phyloP scores from a whole-genome alignment of 352 stramenopile genomes.

The Globisporangium camurandrum region DNA sequence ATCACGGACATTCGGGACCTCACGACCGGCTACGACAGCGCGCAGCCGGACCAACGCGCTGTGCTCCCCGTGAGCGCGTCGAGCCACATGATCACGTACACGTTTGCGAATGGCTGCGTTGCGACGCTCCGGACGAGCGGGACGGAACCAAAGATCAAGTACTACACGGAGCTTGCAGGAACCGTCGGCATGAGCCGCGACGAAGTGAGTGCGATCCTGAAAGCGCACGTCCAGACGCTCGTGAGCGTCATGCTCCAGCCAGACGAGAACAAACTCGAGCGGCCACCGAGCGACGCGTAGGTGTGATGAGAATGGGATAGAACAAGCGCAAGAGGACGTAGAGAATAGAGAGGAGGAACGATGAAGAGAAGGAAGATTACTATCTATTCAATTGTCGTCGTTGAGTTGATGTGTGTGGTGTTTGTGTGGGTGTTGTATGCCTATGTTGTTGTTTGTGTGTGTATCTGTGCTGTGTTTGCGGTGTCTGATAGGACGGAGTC shows the following conservation, averaged over 20 bases:
- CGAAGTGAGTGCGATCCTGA: constrained; percentile 45
- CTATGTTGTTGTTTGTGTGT: background rate
- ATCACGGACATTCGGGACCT: constrained; percentile 84
- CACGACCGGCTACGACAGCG: constrained; percentile 83
- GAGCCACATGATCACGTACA: constrained; percentile 96
- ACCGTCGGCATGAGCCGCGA: constrained; percentile 52
- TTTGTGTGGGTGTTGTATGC: background rate
- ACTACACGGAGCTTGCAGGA: constrained; percentile 94
- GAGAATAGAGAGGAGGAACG: too few species aligned
- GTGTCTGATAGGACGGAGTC: too few species aligned
- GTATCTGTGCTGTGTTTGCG: background rate
- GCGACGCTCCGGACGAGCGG: constrained; percentile 96
- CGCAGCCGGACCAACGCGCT: constrained; percentile 83
- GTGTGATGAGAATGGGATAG: background rate
- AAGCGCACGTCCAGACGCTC: constrained; percentile 64
- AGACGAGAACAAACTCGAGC: constrained; percentile 67
- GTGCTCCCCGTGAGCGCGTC: constrained; percentile 89
- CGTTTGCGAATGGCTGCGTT: constrained; percentile 94
- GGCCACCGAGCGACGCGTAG: constrained; percentile 26
- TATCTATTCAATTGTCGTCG: background rate
- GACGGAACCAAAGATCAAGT: constrained; percentile 99
- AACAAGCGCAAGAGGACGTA: background rate
- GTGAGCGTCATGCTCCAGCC: constrained; percentile 81
- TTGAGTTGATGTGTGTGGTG: constrained; percentile 1
- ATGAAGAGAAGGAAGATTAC: too few species aligned